A percentile compares a stretch with the other conserved stretches of the same genome.
phyloP scores from a whole-genome alignment of 2,329 filamentous ascomycete genomes.

The Aureobasidium sp. region DNA sequence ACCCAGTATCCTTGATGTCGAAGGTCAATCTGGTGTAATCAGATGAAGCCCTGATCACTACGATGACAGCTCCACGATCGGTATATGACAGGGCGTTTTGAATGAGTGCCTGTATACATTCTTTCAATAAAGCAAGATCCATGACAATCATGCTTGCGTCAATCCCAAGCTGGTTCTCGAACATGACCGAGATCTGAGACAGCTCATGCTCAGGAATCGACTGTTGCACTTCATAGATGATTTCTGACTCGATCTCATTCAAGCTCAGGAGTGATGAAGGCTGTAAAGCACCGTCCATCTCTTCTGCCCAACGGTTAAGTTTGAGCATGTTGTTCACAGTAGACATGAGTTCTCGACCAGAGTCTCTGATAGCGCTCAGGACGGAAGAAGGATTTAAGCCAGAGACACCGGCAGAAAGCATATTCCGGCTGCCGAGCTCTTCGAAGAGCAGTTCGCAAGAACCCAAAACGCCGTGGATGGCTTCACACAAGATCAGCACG shows the following conservation, averaged over 20 bases:
- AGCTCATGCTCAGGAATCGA: slow-evolving; percentile 28
- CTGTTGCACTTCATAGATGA: slow-evolving; percentile 27
- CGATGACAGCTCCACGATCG: slow-evolving; percentile 31
- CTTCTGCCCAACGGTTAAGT: slow-evolving; percentile 35
- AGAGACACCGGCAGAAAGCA: slow-evolving; percentile 19
- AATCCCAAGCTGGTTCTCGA: slow-evolving; percentile 28
- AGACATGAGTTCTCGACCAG: slow-evolving; percentile 39
- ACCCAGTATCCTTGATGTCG: slow-evolving; percentile 40
- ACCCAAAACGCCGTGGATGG: slow-evolving; percentile 42
- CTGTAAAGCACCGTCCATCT: slow-evolving; percentile 15
- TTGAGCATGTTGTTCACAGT: slow-evolving; percentile 43
- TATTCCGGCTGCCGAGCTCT: slow-evolving; percentile 30
- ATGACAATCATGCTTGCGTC: slow-evolving; percentile 29
- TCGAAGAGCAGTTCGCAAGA: slow-evolving; percentile 38
- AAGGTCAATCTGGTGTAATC: slow-evolving; percentile 30
- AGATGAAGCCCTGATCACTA: slow-evolving; percentile 28
- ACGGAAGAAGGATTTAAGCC: slow-evolving; percentile 22
- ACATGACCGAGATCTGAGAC: slow-evolving; percentile 28
- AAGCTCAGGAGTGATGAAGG: slow-evolving; percentile 26
- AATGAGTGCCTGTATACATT: slow-evolving; percentile 38
- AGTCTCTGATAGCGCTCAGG: slow-evolving; percentile 33
- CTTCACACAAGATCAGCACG: too few relatives aligned
- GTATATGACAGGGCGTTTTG: slow-evolving; percentile 40
- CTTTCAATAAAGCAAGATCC: slow-evolving; percentile 36
- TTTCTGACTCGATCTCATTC: slow-evolving; percentile 28